Conservation (phyloP, 305 asterid genomes). For the Coffea humblotiana region DNA sequence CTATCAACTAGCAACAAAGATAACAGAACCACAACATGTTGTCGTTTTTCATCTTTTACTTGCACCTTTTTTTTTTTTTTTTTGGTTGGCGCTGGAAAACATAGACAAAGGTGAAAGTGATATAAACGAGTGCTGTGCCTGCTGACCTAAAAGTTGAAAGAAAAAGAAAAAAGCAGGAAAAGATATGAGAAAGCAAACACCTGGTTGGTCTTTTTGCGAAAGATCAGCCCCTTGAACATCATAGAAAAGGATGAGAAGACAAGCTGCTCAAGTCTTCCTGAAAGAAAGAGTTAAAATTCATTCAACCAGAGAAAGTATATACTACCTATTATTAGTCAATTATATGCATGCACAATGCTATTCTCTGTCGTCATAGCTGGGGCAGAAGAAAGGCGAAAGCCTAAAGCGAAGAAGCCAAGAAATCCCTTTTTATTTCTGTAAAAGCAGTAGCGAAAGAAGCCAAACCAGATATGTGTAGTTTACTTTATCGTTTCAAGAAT, state of each 20-base stretch:
- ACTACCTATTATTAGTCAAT: background rate
- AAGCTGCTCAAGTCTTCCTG: background rate
- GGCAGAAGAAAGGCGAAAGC: background rate
- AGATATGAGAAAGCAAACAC: background rate
- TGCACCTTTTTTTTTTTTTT: background rate
- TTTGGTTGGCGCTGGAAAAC: background rate
- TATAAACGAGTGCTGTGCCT: background rate
- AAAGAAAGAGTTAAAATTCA: background rate
- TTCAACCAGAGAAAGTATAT: background rate
- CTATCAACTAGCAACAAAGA: background rate
- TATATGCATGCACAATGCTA: background rate
- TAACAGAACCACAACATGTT: background rate
- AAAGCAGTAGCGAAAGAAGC: background rate
- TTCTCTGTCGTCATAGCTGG: background rate
- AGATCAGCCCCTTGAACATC: background rate
- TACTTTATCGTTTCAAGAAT: background rate
- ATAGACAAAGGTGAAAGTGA: background rate
- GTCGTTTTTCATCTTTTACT: background rate
- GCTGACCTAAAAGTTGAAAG: background rate
- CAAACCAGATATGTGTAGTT: background rate
- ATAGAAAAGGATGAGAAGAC: conserved; percentile 5
- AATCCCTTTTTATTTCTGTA: conserved; percentile 6
- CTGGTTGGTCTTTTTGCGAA: conserved; percentile 10
- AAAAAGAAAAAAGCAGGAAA: background rate
- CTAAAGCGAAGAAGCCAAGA: conserved; percentile 13